A percentile compares a stretch with the other conserved stretches of the same genome.
These are phyloP conservation scores for Candida chilensis DNA, from an alignment of 805 yeast genomes.

Conservation along the genomic window DNA sequence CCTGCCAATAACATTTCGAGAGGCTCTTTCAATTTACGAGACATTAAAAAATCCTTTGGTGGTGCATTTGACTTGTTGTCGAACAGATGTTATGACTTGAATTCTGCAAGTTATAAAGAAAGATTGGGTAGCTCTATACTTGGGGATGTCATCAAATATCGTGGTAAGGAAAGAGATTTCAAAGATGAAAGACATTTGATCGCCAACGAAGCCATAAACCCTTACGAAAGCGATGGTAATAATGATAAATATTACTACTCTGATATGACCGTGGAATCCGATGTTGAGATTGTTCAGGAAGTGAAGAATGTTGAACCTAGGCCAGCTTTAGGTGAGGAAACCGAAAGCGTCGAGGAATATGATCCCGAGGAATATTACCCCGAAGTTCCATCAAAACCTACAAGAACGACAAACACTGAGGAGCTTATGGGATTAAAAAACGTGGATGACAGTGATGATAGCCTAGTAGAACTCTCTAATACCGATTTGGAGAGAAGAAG, in stretches of 20 bases:
- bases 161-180: slow-evolving; percentile 69
- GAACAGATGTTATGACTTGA: slow-evolving; percentile 67
- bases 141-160: slow-evolving; percentile 71
- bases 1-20: slow-evolving; percentile 75
- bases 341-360: slow-evolving; percentile 11
- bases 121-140: slow-evolving; percentile 66
- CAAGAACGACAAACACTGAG: slow-evolving; percentile 1
- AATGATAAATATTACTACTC: slow-evolving; percentile 32
- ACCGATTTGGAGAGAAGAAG: slow-evolving; percentile 1
- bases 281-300: too few relatives aligned
- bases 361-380: slow-evolving; percentile 9
- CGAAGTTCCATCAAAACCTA: slow-evolving; percentile 3
- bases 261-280: slow-evolving; percentile 30
- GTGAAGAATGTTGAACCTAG: too few relatives aligned
- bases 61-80: slow-evolving; percentile 79
- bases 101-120: slow-evolving; percentile 53
- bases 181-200: slow-evolving; percentile 64
- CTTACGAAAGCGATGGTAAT: slow-evolving; percentile 22
- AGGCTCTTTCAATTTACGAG: slow-evolving; percentile 73
- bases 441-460: slow-evolving; percentile 3
- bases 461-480: slow-evolving; percentile 2
- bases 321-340: slow-evolving; percentile 7
- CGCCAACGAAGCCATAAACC: slow-evolving; percentile 43
- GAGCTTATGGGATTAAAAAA: slow-evolving; percentile 2
- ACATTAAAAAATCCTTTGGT: slow-evolving; percentile 75